Base-by-base conservation (phyloP, 1,284 basidiomycete genomes). In the Pascua sp. region DNA sequence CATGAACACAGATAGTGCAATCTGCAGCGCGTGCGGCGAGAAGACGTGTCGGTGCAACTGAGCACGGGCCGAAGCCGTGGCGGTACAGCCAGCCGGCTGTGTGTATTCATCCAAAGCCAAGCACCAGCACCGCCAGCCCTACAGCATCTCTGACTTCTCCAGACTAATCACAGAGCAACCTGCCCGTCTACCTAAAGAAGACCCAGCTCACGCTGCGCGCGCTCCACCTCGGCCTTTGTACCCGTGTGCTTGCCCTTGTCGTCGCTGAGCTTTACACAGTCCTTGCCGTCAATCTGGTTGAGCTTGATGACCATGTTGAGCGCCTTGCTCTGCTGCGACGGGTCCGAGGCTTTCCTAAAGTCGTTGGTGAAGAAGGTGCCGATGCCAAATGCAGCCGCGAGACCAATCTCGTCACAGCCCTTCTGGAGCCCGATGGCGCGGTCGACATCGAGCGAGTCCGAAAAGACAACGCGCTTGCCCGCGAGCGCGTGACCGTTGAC, bases 261-360 rank as follows among this genome's bases (percentile, higher is more conserved):
- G 74, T 96, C 94, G 60, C 90, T 92, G 64, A 97, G 85, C 78
- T 97, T 97, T 62, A 97, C 85, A 65, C 91, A 94, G 1, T 85
- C 84, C 59, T 81, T 81, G 11, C 82, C 83, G 66, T 90, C 80
- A 12, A 94, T 86, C 47, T 84, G 82, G 38, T 84, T 82, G 8
- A 97, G 80, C 77, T 96, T 96, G 78, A 95, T 92, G 43, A 96
- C 92, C 73, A 96, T 96, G 69, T 94, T 95, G 61, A 96, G 78
- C 24, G 91, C 84, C 69, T 86, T 89, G 72, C 87, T 90, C 68
- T 82, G 84, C 70, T 85, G 80, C 24, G 64, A 75, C 12, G 82
- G 80, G 8, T 82, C 80, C 32, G 81, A 85, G 9, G 84, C 85
- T 43, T 81, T 84, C 58, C 72, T 75, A 77, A 91, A 94, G 74